These are phyloP conservation scores for Lasiodiplodia theobromae DNA, from an alignment of 2,329 filamentous ascomycete species.

Conservation along the genomic window DNA sequence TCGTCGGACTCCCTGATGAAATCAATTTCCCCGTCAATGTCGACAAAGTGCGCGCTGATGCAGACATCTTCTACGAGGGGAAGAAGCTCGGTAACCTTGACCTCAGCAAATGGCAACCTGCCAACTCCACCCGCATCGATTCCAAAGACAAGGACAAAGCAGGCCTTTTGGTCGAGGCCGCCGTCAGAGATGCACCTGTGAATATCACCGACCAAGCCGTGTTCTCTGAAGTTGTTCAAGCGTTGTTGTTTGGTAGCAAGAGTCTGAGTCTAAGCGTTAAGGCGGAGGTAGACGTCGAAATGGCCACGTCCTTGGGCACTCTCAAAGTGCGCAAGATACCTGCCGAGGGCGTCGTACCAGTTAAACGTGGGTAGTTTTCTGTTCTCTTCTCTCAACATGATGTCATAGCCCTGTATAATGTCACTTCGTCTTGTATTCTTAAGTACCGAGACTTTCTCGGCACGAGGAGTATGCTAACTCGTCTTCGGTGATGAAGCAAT, in stretches of 20 bases:
- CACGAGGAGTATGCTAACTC: constrained; percentile 39
- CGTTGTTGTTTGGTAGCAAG: constrained; percentile 75
- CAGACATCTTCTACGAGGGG: constrained; percentile 80
- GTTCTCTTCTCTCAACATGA: constrained; percentile 44
- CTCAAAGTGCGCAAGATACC: constrained; percentile 85
- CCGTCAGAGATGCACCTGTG: constrained; percentile 79
- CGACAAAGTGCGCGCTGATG: constrained; percentile 74
- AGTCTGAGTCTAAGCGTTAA: constrained; percentile 75
- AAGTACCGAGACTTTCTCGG: constrained; percentile 25
- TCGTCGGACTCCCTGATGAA: constrained; percentile 80
- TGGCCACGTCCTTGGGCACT: constrained; percentile 81
- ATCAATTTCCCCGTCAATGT: constrained; percentile 88
- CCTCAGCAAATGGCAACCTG: constrained; percentile 80
- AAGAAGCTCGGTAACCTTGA: constrained; percentile 83
- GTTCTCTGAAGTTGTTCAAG: constrained; percentile 81
- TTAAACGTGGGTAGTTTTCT: constrained; percentile 86
- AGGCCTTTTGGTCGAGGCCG: constrained; percentile 75
- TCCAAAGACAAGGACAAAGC: constrained; percentile 64
- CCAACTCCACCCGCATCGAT: constrained; percentile 77
- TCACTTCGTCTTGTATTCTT: constrained; percentile 17
- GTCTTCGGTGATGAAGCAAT: constrained; percentile 41
- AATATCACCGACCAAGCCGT: constrained; percentile 81
- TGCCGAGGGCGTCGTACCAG: constrained; percentile 80
- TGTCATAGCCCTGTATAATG: constrained; percentile 23
- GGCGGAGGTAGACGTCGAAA: constrained; percentile 81